Conservation (phyloP, 495 filamentous ascomycete species). For the Bombardia bombarda region DNA sequence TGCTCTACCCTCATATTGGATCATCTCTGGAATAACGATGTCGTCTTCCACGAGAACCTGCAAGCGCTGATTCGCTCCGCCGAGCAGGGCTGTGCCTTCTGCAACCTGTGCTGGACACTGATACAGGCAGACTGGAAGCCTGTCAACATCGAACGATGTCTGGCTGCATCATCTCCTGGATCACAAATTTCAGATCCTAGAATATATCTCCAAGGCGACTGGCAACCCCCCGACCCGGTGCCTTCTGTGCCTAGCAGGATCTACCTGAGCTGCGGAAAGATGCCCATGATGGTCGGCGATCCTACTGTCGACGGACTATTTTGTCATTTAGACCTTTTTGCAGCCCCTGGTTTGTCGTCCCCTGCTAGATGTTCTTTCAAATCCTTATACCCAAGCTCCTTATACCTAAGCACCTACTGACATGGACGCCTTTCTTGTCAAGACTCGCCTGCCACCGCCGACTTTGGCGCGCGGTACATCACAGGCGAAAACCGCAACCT, state of each 20-base stretch:
- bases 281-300: no score
- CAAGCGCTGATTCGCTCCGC: slow-evolving; percentile 1
- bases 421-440: no score
- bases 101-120: slow-evolving; percentile 1
- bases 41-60: slow-evolving; percentile 1
- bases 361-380: no score
- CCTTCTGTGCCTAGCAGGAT: not conserved
- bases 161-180: no score
- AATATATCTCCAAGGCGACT: slow-evolving; percentile 1
- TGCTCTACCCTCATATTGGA: not conserved
- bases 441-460: not conserved
- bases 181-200: not conserved
- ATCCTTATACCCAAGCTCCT: no score
- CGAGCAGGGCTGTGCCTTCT: not conserved
- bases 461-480: slow-evolving; percentile 2
- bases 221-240: not conserved
- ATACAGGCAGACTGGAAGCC: not conserved
- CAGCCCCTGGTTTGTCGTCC: no score
- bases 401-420: no score
- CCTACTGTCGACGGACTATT: no score
- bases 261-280: not conserved
- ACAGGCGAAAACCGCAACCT: not conserved
- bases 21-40: slow-evolving; percentile 2
- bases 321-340: no score
- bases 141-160: no score